A percentile compares a stretch with the other conserved stretches of the same genome.
These are phyloP conservation scores for Hemisphaericaspora nanyangensis DNA, from an alignment of 805 yeast genomes.

Conservation along the genomic window DNA sequence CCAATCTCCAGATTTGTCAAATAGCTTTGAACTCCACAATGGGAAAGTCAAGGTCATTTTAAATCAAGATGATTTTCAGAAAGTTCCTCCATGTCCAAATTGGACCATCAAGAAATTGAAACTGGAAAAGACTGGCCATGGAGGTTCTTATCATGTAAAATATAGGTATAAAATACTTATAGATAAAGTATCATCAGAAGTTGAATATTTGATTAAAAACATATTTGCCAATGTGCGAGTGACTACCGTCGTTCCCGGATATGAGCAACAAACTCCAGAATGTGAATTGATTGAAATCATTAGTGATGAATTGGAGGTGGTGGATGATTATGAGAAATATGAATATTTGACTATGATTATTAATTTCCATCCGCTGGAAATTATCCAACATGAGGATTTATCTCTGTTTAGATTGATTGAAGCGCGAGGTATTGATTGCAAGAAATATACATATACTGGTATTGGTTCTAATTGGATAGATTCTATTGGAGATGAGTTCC, in stretches of 20 bases:
- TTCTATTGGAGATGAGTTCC: background rate
- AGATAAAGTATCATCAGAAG: background rate
- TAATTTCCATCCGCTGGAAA: background rate
- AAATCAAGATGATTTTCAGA: conserved; percentile 2
- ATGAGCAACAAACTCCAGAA: too few species aligned
- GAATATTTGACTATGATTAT: background rate
- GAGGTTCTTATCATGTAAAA: conserved; percentile 3
- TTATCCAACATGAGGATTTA: background rate
- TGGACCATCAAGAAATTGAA: conserved; percentile 1
- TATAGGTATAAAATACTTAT: conserved; percentile 1
- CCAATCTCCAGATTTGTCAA: background rate
- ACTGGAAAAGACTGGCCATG: conserved; percentile 5
- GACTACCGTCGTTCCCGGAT: background rate
- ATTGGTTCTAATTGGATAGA: background rate
- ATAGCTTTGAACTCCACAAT: background rate
- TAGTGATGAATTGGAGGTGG: background rate
- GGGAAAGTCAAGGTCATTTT: background rate
- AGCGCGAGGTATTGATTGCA: background rate
- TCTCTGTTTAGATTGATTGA: background rate
- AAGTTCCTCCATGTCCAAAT: background rate
- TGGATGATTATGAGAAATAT: conserved; percentile 2
- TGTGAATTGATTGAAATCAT: background rate
- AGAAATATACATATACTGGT: background rate
- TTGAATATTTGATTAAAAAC: conserved; percentile 2
- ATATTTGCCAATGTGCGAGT: conserved; percentile 2